These are phyloP conservation scores for Begonia fuchsioides DNA, from an alignment of 306 rosid genomes.

Conservation along the genomic window DNA sequence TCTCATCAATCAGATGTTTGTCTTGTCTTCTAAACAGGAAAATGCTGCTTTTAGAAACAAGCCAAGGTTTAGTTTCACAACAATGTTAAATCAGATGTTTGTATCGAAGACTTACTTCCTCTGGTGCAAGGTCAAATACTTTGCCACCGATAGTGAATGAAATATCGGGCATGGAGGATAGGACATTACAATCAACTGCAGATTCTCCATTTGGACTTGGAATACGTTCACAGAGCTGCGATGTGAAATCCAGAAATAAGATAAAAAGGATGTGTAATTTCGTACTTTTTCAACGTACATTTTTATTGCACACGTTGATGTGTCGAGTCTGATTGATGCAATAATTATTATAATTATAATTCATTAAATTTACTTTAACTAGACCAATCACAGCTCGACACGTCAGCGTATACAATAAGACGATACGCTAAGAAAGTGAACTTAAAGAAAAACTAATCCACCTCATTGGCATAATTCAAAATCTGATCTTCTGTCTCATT, in stretches of 20 bases:
- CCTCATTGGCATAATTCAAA: constrained; percentile 40
- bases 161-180: constrained; percentile 56
- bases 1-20: too few relatives aligned
- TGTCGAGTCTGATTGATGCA: too few relatives aligned
- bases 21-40: too few relatives aligned
- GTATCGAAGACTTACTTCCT: constrained; percentile 30
- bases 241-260: constrained; percentile 1
- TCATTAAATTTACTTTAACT: too few relatives aligned
- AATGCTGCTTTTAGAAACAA: too few relatives aligned
- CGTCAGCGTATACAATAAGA: too few relatives aligned
- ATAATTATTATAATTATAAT: too few relatives aligned
- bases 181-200: constrained; percentile 41
- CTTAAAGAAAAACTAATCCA: constrained; percentile 5
- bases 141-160: constrained; percentile 66
- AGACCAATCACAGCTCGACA: too few relatives aligned
- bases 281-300: too few relatives aligned
- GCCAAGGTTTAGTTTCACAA: too few relatives aligned
- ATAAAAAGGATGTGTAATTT: neutral
- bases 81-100: neutral
- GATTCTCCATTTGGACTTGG: constrained; percentile 63
- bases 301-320: too few relatives aligned
- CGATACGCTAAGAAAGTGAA: too few relatives aligned
- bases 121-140: constrained; percentile 36
- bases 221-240: constrained; percentile 67
- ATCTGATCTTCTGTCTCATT: constrained; percentile 44